Conservation (phyloP, 2,329 filamentous ascomycete species). For the Cladobotryum protrusum region DNA sequence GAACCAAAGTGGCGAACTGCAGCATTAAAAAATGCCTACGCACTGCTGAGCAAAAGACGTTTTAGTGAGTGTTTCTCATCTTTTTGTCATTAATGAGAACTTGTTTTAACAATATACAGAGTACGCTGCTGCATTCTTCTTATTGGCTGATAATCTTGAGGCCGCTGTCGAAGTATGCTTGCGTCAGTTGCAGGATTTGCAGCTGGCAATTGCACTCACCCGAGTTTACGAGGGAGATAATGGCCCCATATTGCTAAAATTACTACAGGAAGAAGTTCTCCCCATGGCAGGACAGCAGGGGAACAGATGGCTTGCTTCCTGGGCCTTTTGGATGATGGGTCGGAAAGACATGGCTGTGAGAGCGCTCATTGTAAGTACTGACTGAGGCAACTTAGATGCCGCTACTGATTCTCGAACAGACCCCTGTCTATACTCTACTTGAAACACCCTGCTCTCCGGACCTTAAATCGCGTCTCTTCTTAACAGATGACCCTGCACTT, state of each 20-base stretch:
- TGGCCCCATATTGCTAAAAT: slow-evolving; percentile 62
- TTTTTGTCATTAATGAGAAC: neutral
- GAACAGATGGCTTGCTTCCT: slow-evolving; percentile 89
- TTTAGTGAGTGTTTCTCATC: slow-evolving; percentile 53
- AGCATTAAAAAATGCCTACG: slow-evolving; percentile 94
- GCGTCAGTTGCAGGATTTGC: slow-evolving; percentile 80
- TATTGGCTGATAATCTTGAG: slow-evolving; percentile 76
- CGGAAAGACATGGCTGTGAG: slow-evolving; percentile 78
- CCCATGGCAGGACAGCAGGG: slow-evolving; percentile 71
- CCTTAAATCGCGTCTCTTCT: slow-evolving; percentile 69
- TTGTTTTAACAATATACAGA: slow-evolving; percentile 40
- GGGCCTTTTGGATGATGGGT: slow-evolving; percentile 90
- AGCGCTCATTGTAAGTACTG: slow-evolving; percentile 62
- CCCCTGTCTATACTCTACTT: slow-evolving; percentile 69
- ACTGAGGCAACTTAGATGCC: too few relatives aligned
- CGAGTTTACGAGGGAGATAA: slow-evolving; percentile 84
- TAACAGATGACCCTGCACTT: slow-evolving; percentile 85
- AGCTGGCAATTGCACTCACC: slow-evolving; percentile 82
- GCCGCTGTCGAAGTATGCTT: slow-evolving; percentile 83
- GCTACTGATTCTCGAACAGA: slow-evolving; percentile 39
- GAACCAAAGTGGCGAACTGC: slow-evolving; percentile 82
- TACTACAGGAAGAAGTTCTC: slow-evolving; percentile 76
- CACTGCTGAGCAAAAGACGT: slow-evolving; percentile 80
- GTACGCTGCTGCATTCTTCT: slow-evolving; percentile 93
- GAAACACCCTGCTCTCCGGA: slow-evolving; percentile 62